These are phyloP conservation scores for Podila minutissima DNA, from an alignment of 192 early-diverging fungal genomes.

Conservation along the genomic window DNA sequence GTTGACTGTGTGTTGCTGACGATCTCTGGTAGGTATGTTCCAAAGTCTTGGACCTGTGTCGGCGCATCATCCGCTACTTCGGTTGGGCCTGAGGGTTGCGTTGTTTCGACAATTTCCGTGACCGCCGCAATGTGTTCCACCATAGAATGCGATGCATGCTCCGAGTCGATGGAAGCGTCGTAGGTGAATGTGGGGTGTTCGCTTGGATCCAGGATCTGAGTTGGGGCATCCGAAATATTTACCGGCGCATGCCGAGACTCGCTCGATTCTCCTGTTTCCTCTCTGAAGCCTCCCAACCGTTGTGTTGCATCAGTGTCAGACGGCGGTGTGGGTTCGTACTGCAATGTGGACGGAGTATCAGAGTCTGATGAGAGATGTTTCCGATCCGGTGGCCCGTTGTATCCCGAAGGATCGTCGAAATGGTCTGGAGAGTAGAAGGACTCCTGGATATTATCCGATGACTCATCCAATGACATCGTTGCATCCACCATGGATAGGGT, in stretches of 20 bases:
- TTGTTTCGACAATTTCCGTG: too few relatives aligned
- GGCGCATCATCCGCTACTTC: background rate
- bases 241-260: background rate
- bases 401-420: background rate
- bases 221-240: background rate
- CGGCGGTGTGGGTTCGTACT: background rate
- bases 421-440: background rate
- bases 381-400: background rate
- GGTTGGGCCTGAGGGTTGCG: too few relatives aligned
- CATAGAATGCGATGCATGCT: too few relatives aligned
- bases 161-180: too few relatives aligned
- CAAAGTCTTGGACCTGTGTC: background rate
- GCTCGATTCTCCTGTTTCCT: background rate
- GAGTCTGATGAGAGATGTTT: background rate
- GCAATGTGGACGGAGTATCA: background rate
- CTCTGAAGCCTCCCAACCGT: background rate
- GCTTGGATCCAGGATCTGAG: background rate
- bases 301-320: background rate
- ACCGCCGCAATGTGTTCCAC: too few relatives aligned
- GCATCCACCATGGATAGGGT: background rate
- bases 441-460: background rate
- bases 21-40: background rate
- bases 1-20: background rate
- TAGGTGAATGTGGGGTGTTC: too few relatives aligned
- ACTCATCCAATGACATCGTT: background rate